phyloP scores from a whole-genome alignment of 805 yeast genomes.

The Zygoascus bituminiphila region DNA sequence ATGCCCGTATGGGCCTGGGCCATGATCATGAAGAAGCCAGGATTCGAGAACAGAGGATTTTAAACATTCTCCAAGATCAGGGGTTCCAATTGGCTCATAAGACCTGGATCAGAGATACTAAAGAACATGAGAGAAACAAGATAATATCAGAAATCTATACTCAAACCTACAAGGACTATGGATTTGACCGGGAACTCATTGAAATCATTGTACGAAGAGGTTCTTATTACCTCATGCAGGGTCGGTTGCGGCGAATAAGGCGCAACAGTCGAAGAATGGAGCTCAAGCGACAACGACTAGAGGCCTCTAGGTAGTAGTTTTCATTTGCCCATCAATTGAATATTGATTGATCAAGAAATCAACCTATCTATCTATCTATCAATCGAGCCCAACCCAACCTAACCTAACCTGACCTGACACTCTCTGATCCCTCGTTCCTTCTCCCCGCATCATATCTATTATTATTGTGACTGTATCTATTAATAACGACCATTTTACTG shows the following conservation, averaged over 20 bases:
- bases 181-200: constrained; percentile 45
- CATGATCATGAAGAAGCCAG: constrained; percentile 32
- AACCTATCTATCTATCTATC: too few species aligned
- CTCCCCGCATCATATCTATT: neutral
- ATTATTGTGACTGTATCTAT: neutral
- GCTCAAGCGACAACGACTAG: neutral
- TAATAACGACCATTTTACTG: neutral
- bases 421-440: neutral
- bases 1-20: constrained; percentile 31
- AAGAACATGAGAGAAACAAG: constrained; percentile 40
- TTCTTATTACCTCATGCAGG: constrained; percentile 72
- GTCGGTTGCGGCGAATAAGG: constrained; percentile 61
- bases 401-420: neutral
- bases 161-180: constrained; percentile 41
- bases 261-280: constrained; percentile 24
- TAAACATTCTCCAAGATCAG: constrained; percentile 37
- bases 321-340: too few species aligned
- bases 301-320: too few species aligned
- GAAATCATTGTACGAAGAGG: constrained; percentile 76
- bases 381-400: too few species aligned
- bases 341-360: too few species aligned
- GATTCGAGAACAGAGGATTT: constrained; percentile 30
- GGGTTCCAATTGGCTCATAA: constrained; percentile 68
- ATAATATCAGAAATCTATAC: constrained; percentile 42
- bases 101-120: constrained; percentile 81